These are phyloP conservation scores for Rhizopus sp. DNA, from an alignment of 371 early-diverging fungal genomes.

Conservation along the genomic window DNA sequence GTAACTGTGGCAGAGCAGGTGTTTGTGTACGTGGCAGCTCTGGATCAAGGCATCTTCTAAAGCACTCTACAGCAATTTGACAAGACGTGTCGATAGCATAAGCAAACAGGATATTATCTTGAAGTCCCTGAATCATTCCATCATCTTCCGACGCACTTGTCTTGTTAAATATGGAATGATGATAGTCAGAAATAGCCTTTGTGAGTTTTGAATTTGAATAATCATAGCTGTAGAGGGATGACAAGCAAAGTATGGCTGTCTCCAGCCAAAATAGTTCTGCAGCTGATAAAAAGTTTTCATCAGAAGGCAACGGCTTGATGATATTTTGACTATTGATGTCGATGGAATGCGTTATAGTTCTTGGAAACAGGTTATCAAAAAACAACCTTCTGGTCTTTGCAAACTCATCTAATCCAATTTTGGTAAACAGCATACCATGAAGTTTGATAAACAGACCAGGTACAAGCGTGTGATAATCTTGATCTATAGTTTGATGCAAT, in stretches of 20 bases:
- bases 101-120: constrained; percentile 32
- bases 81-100: constrained; percentile 38
- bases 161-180: constrained; percentile 14
- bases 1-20: constrained; percentile 26
- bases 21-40: constrained; percentile 11
- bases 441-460: constrained; percentile 54
- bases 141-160: constrained; percentile 13
- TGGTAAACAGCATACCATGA: constrained; percentile 69
- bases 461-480: constrained; percentile 20
- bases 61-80: constrained; percentile 38
- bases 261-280: constrained; percentile 55
- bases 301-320: neutral
- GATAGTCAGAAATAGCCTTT: constrained; percentile 31
- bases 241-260: constrained; percentile 47
- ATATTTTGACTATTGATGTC: neutral
- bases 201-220: constrained; percentile 51
- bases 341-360: neutral
- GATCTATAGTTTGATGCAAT: neutral
- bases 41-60: constrained; percentile 26
- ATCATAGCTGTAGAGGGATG: constrained; percentile 57
- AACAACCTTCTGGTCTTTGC: constrained; percentile 36
- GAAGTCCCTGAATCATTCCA: constrained; percentile 2
- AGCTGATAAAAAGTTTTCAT: constrained; percentile 9
- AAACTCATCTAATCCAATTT: constrained; percentile 65
- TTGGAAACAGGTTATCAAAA: constrained; percentile 36